Base-by-base conservation (phyloP, 768 basidiomycete species). In the Tricholoma bakamatsutake region DNA sequence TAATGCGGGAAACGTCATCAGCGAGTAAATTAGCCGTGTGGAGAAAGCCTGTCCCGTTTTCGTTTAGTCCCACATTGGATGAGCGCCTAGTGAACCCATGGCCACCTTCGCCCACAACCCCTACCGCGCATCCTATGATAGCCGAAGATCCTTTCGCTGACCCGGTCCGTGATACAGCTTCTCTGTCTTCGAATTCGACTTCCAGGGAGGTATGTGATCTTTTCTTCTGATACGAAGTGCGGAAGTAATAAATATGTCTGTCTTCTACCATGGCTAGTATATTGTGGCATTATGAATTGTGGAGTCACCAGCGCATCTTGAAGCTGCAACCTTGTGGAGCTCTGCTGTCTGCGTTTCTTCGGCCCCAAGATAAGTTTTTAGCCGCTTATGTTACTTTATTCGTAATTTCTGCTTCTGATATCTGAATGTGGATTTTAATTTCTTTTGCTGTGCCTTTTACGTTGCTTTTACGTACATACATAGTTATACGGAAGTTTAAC, bases 31-130 rank as follows among this genome's bases (percentile, higher is more conserved):
- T 9, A 28, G 15, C 30, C 17, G 37, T 37, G 17, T 60, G 56
- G 37, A 63, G 55, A 55, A 62, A 64, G 50, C 60, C 61, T 12
- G 58, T 61, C 5, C 55, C 63, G 18, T 62, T 55, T 50, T 37
- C 59, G 17, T 59, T 61, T 17, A 24, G 50, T 27, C 57, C 53
- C 15, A 9, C 43, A 18, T 48, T 53, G 31, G 46, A 47, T 37
- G 45, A 49, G n/a, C 52, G 17, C 12, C 49, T 45, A 10, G 43
- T 30, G 4, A 37, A 21, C 28, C 42, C 27, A 18, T 21, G 12
- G 5, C 17, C 48, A 9, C 50, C 35, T 15, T 40, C 46, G 21
- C 12, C 47, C 15, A 42, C 48, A 10, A 48, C 42, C 21, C 52
- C 15, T 21, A 27, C 33, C 17, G 48, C 48, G 24, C 49, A 54